Conservation (phyloP, 768 basidiomycete genomes). For the Pholiota conissans region DNA sequence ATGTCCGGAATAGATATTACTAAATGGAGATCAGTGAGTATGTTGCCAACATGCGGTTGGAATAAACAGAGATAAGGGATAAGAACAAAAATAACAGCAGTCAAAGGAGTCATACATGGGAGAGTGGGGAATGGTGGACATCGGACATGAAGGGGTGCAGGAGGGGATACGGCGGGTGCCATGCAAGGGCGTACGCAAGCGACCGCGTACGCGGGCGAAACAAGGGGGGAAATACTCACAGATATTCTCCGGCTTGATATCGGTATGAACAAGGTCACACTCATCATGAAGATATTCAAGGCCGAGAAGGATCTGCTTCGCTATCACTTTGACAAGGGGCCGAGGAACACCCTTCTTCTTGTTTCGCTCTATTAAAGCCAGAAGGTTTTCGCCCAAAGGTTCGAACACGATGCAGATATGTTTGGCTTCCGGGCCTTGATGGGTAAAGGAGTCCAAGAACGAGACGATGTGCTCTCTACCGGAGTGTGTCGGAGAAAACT, state of each 20-base stretch:
- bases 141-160: constrained; percentile 5
- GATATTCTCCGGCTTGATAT: constrained; percentile 95
- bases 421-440: constrained; percentile 65
- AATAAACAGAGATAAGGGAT: constrained; percentile 25
- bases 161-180: constrained; percentile 6
- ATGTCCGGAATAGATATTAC: constrained; percentile 85
- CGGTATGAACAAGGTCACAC: constrained; percentile 90
- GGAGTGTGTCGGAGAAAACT: constrained; percentile 71
- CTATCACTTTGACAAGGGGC: constrained; percentile 80
- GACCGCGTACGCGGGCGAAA: constrained; percentile 5
- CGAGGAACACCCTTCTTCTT: constrained; percentile 84
- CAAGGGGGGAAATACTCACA: constrained; percentile 49
- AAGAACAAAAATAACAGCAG: constrained; percentile 27
- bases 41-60: constrained; percentile 20
- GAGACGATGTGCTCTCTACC: constrained; percentile 83
- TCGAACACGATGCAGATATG: constrained; percentile 94
- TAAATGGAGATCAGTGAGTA: constrained; percentile 36
- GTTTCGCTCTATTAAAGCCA: constrained; percentile 73
- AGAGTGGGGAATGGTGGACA: constrained; percentile 10
- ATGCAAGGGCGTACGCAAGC: constrained; percentile 4
- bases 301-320: constrained; percentile 84
- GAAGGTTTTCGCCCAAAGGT: constrained; percentile 77
- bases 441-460: constrained; percentile 88
- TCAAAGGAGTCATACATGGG: constrained; percentile 20
- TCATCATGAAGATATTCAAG: constrained; percentile 92